Base-by-base conservation (phyloP, 2,329 filamentous ascomycete genomes). In the Cytospora chrysosperma region DNA sequence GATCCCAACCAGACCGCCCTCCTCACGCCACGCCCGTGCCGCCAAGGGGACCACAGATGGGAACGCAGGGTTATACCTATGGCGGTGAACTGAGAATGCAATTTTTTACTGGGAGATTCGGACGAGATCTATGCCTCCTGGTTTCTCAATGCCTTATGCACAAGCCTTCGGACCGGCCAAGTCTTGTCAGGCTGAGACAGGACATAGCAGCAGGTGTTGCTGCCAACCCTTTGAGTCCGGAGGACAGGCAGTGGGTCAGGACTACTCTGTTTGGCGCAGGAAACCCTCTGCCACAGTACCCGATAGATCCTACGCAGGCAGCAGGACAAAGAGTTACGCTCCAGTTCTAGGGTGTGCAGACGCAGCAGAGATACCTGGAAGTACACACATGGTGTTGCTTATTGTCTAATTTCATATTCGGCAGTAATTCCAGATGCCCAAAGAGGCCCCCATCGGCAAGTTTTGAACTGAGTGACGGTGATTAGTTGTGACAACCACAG, bases 1-100 rank as follows among this genome's bases (percentile, higher is more conserved):
- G 40, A 17, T 32, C 37, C 19, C 4, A 30, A 9, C 55, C 32
- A 10, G 32, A 32, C n/a, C 17, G 15, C 1, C 53, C 60, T 6
- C 43, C 55, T 15, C 12, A 43, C 21, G 19, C 19, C 10, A 47
- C 55, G 13, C 40, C 55, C 8, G 26, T 57, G 10, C 55, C 55
- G n/a, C 26, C 17, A 15, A 21, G 19, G 30, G 55, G 55, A 9
- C 6, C 55, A 9, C 37, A 57, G 12, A 49, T 53, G 27, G 54
- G 32, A 21, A 26, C 28, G 19, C 27, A 37, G 4, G 49, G 61
- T 12, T 62, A 55, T 55, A 62, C 61, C 15, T 62, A 62, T 27
- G 54, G 47, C 27, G 54, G 61, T 24, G 61, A 62, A 19, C 47
- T 58, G 32, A 28, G 10, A 19, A 19, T 27, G 4, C 49, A 9